These are phyloP conservation scores for Pisolithus tinctorius DNA, from an alignment of 768 basidiomycete species.

Conservation along the genomic window DNA sequence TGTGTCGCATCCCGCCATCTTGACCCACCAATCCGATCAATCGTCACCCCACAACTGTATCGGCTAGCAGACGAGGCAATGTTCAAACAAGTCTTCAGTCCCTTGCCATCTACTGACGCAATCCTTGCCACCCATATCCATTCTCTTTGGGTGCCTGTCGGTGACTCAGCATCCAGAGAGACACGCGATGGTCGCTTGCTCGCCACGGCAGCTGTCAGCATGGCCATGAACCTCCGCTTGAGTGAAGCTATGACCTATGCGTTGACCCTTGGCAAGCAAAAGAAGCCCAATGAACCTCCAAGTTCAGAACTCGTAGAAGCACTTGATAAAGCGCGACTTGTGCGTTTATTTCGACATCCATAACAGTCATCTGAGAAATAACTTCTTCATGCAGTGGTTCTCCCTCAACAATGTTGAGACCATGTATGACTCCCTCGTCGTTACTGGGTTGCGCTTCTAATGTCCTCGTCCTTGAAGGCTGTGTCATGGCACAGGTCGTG, in stretches of 20 bases:
- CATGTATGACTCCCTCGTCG: constrained; percentile 22
- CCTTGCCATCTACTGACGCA: constrained; percentile 35
- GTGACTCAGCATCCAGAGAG: constrained; percentile 22
- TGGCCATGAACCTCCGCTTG: constrained; percentile 40
- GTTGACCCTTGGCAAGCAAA: constrained; percentile 23
- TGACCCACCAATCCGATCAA: constrained; percentile 27
- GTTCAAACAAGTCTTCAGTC: constrained; percentile 34
- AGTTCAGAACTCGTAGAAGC: constrained; percentile 27
- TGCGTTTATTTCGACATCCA: constrained; percentile 13
- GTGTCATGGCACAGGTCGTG: constrained; percentile 38
- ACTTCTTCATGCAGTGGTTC: constrained; percentile 30
- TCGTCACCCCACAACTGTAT: constrained; percentile 34
- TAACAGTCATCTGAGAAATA: constrained; percentile 7
- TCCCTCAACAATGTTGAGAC: constrained; percentile 32
- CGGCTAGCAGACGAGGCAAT: constrained; percentile 35
- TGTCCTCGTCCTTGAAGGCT: constrained; percentile 23
- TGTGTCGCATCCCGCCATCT: constrained; percentile 41
- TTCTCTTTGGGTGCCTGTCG: constrained; percentile 39
- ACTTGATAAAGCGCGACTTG: constrained; percentile 32
- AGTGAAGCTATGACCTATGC: constrained; percentile 30
- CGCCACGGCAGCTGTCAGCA: constrained; percentile 37
- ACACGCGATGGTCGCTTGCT: constrained; percentile 35
- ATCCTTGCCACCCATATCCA: constrained; percentile 37
- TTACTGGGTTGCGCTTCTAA: background rate
- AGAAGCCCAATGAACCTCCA: constrained; percentile 20